Evolutionary conservation across 2,329 filamentous ascomycete genomes (phyloP), one percentile per base, ranked within the genome.

Genomic region (Lasiodiplodia citricola): DNA sequence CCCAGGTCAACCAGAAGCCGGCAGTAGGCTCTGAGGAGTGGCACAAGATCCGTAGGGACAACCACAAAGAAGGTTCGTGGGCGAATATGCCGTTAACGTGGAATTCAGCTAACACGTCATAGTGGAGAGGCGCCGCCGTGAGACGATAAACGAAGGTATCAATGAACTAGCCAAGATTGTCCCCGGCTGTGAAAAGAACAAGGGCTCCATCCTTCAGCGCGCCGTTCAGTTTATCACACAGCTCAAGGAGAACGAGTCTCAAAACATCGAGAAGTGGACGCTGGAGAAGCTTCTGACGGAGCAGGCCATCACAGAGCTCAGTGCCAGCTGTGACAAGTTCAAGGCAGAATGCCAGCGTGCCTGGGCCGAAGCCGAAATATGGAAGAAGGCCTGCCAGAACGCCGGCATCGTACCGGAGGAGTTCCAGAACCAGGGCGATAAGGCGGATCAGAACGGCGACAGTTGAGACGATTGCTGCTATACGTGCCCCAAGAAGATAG

Each of bases 141-240:
- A 99, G 82, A 97, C 96, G 0, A 99, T 99, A 79, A 99, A 99
- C 73, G 96, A 99, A 81, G 96, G 96, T 62, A 99, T 99, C 74
- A 98, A 97, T 77, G 96, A 98, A 80, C 88, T 99, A 37, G 93
- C 95, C 73, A 98, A 97, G 83, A 97, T 99, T 73, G 96, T 99
- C 0, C 96, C 96, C 0, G 94, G 94, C 16, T 97, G 95, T 76
- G 96, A 99, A 82, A 99, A 98, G 86, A 98, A 99, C 85, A 99
- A 99, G 82, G 96, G 96, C 0, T 96, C 94, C 2, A 98, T 99
- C 72, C 85, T 99, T 47, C 92, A 96, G 78, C 92, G 95, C 41
- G 94, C 96, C 0, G 95, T 97, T 11, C 90, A 93, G 72, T 98
- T 97, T 83, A 98, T 99, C 78, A 92, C 90, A 13, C 94, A 97